Evolutionary conservation across 352 stramenopile species (phyloP).

Genomic region (Phytophthora citrophthora): DNA sequence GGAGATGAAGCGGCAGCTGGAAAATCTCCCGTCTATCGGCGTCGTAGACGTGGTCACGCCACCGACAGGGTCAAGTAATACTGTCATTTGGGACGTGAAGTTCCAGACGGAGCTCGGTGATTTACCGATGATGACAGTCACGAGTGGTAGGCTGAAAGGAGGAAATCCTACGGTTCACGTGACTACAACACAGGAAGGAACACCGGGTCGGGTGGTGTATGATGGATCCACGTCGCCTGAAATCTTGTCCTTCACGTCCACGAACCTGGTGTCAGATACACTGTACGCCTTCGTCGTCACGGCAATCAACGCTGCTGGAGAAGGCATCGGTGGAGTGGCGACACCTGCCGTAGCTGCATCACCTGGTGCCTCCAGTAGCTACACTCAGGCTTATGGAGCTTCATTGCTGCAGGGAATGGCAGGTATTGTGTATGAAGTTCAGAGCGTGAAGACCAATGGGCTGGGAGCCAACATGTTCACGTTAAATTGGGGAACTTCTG

Average conservation of each 20-base stretch:
- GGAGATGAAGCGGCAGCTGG: constrained; percentile 87
- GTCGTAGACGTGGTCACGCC: constrained; percentile 72
- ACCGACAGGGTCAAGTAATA: constrained; percentile 62
- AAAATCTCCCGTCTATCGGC: constrained; percentile 88
- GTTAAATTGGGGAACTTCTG: constrained; percentile 46
- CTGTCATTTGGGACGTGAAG: constrained; percentile 88
- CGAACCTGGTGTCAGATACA: constrained; percentile 87
- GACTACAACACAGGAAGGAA: constrained; percentile 84
- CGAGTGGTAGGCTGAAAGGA: constrained; percentile 86
- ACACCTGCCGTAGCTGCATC: constrained; percentile 93
- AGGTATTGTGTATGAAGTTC: constrained; percentile 95
- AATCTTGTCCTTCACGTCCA: constrained; percentile 74
- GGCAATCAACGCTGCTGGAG: constrained; percentile 92
- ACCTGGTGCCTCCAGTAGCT: constrained; percentile 81
- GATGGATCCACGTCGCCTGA: constrained; percentile 89
- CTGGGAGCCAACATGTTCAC: constrained; percentile 54
- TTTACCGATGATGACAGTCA: constrained; percentile 92
- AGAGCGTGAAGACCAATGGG: constrained; percentile 81
- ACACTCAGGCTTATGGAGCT: constrained; percentile 91
- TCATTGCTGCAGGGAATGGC: constrained; percentile 92
- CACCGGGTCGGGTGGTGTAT: constrained; percentile 91
- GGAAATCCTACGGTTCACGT: constrained; percentile 71
- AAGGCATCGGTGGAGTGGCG: constrained; percentile 84
- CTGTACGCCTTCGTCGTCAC: constrained; percentile 94
- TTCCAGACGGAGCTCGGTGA: constrained; percentile 95